Evolutionary conservation across 441 rosid genomes (phyloP).

Genomic region (Erodium trifolium): DNA sequence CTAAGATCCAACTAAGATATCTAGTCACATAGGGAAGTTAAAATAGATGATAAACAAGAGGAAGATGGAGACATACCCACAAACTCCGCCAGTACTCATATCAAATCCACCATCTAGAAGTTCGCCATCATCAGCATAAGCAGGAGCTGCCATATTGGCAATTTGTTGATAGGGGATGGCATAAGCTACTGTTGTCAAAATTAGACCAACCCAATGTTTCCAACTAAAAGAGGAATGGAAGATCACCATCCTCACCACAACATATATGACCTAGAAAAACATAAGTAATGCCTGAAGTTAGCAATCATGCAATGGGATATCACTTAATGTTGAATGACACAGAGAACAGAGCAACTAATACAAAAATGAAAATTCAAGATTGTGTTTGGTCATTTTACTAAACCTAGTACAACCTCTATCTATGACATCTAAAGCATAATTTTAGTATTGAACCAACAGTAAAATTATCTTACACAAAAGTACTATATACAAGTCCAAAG

Average conservation of each 20-base stretch:
- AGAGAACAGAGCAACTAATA: neutral
- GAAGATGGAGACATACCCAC: conserved; percentile 46
- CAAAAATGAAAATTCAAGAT: neutral
- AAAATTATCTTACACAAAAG: neutral
- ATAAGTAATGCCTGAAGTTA: conserved; percentile 7
- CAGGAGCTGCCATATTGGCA: conserved; percentile 64
- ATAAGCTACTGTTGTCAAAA: conserved; percentile 54
- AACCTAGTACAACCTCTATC: neutral
- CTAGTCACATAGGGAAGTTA: neutral
- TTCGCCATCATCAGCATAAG: conserved; percentile 58
- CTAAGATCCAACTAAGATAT: neutral
- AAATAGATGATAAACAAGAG: conserved; percentile 1
- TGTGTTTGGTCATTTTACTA: neutral
- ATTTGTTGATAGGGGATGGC: conserved; percentile 68
- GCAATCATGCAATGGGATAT: neutral
- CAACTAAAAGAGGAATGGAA: conserved; percentile 62
- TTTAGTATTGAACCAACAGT: neutral
- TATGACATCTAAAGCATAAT: neutral
- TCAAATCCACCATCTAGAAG: conserved; percentile 87
- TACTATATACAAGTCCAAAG: neutral
- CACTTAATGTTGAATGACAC: neutral
- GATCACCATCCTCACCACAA: conserved; percentile 56
- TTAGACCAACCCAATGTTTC: conserved; percentile 72
- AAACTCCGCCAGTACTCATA: conserved; percentile 77
- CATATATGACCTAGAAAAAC: conserved; percentile 42